Evolutionary conservation across 768 basidiomycete species (phyloP).

Genomic region (Pleurotus tuber-regium): DNA sequence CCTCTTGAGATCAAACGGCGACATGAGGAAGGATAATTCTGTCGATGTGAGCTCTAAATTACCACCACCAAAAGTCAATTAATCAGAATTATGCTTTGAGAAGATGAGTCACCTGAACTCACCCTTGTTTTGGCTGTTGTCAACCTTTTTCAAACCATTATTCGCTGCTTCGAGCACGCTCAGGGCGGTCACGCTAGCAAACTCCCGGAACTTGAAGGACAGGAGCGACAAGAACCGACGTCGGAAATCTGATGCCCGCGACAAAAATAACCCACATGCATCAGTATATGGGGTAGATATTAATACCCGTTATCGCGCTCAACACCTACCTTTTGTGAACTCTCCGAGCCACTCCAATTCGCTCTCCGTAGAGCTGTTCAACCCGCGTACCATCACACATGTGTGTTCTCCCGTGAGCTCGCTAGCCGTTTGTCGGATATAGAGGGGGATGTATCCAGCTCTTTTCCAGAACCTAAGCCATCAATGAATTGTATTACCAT

Average conservation of each 20-base stretch:
- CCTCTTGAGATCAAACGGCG: constrained; percentile 94
- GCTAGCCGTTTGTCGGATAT: constrained; percentile 89
- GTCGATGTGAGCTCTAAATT: constrained; percentile 30
- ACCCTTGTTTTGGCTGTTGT: constrained; percentile 38
- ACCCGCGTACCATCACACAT: constrained; percentile 89
- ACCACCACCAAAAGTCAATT: background rate
- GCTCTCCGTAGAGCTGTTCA: constrained; percentile 61
- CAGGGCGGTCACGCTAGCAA: constrained; percentile 81
- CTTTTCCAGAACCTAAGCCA: constrained; percentile 87
- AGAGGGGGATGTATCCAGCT: constrained; percentile 86
- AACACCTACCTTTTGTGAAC: constrained; percentile 72
- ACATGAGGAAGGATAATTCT: constrained; percentile 58
- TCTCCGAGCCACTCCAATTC: constrained; percentile 84
- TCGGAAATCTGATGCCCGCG: constrained; percentile 70
- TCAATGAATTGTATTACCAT: constrained; percentile 5
- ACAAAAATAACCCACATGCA: background rate
- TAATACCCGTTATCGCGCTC: background rate
- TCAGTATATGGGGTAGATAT: background rate
- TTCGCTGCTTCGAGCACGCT: constrained; percentile 88
- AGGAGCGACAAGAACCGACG: constrained; percentile 84
- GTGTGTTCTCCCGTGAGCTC: constrained; percentile 97
- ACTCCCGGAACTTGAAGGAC: constrained; percentile 94
- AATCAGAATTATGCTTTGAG: no score
- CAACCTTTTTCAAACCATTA: constrained; percentile 48
- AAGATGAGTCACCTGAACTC: no score